Evolutionary conservation across 148 eudicot genomes (phyloP).

Genomic region (Diospyros kaki): DNA sequence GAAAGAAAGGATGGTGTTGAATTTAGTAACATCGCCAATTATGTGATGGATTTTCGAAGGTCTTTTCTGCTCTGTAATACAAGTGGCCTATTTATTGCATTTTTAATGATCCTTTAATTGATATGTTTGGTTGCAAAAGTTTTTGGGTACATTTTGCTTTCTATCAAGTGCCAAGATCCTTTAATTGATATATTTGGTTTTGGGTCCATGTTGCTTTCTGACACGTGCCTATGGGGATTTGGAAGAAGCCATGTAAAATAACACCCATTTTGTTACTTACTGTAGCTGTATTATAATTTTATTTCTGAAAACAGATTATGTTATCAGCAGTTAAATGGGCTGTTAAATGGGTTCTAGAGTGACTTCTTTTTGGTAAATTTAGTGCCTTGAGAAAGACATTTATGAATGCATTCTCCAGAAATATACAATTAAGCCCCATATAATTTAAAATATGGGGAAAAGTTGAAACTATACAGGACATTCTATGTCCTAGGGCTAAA

Average conservation of each 20-base stretch:
- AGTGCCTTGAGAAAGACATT: not conserved
- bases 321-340: not conserved
- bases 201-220: not conserved
- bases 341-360: not conserved
- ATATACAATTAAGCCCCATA: not conserved
- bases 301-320: not conserved
- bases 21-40: not conserved
- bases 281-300: not conserved
- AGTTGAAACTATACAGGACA: not conserved
- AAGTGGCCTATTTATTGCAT: constrained; percentile 2
- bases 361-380: not conserved
- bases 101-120: not conserved
- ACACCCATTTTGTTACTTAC: not conserved
- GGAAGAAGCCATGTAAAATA: not conserved
- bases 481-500: too few species aligned
- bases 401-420: not conserved
- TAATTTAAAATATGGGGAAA: not conserved
- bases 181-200: not conserved
- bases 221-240: not conserved
- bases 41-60: not conserved
- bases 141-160: not conserved
- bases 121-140: not conserved
- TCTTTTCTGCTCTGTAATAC: not conserved
- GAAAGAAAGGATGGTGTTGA: not conserved
- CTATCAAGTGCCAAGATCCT: not conserved